Evolutionary conservation across 768 basidiomycete genomes (phyloP).

Genomic region (Pulveroboletus ravenelii): DNA sequence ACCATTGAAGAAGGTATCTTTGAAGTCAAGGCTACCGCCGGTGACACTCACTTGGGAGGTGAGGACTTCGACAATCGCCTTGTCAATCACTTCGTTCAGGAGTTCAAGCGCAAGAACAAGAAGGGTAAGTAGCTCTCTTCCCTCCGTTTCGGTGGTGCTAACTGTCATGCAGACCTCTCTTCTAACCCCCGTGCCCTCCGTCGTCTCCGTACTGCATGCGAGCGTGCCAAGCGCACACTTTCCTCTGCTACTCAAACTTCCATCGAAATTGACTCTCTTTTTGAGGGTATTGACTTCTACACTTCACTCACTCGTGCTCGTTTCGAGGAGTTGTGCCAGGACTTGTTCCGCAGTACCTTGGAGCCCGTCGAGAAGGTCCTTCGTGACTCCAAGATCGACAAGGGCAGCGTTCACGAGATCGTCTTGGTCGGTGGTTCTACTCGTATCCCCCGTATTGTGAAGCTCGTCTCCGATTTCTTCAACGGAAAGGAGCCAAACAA

Average conservation of each 20-base stretch:
- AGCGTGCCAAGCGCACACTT: constrained; percentile 97
- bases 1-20: constrained; percentile 98
- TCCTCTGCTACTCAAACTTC: constrained; percentile 95
- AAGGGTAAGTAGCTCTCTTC: constrained; percentile 49
- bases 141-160: not conserved
- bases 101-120: constrained; percentile 98
- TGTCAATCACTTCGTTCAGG: constrained; percentile 93
- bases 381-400: constrained; percentile 97
- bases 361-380: constrained; percentile 98
- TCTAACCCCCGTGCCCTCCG: constrained; percentile 92
- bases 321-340: constrained; percentile 94
- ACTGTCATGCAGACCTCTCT: constrained; percentile 61
- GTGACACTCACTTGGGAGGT: constrained; percentile 97
- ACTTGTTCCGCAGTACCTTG: constrained; percentile 89
- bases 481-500: constrained; percentile 98
- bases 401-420: constrained; percentile 91
- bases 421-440: constrained; percentile 98
- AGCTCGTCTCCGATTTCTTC: constrained; percentile 98
- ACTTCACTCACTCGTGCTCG: constrained; percentile 97
- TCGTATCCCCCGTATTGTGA: constrained; percentile 95
- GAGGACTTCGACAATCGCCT: constrained; percentile 98
- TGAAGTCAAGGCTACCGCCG: constrained; percentile 96
- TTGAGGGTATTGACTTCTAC: constrained; percentile 97
- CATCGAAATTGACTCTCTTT: constrained; percentile 97
- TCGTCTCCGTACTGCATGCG: constrained; percentile 95